Evolutionary conservation across 768 basidiomycete species (phyloP), one percentile per base, ranked within the genome.

Genomic region (Chalciporus chontae): DNA sequence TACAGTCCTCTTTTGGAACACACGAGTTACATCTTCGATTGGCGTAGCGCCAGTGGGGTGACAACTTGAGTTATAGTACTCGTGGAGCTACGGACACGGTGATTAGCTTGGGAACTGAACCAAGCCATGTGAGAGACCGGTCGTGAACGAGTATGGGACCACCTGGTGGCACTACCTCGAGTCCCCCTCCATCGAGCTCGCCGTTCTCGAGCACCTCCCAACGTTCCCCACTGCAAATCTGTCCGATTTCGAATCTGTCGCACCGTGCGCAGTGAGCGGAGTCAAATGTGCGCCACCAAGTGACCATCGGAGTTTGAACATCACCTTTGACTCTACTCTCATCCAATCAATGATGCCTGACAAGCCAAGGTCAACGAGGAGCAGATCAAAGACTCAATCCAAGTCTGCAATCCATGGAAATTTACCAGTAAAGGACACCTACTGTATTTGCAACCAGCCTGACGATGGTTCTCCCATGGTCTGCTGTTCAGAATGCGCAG

Each of bases 381-480:
- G 45, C 13, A 67, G 64, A 53, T 52, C 59, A 52, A 69, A 66
- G 50, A 15, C 47, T 18, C 58, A 42, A 27, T 8, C 50, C 36
- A 61, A 55, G 43, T 50, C 52, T 11, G 24, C 61, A 40, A 55
- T 51, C 53, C 56, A 57, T 15, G 43, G 58, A 42, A 56, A 45
- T 29, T 46, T 40, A 18, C 4, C 42, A 49, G 34, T 62, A 64
- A 51, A 50, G 50, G 58, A 60, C 50, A 65, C 60, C 26, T 59
- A 64, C 34, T 92, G 90, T 70, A 68, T 77, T 0, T 93, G 90
- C 66, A 73, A 76, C 19, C 77, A 77, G 43, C 78, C 77, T 34
- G 85, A 91, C 64, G 85, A 90, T 70, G 89, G 86, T 27, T 77
- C 84, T 6, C 88, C 89, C 11, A 90, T 91, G 89, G 83, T 92